Percentiles rank a stretch among this genome's conserved stretches.
These are phyloP conservation scores for Lactarius akahatsu DNA, from an alignment of 768 basidiomycete species.

Conservation along the genomic window DNA sequence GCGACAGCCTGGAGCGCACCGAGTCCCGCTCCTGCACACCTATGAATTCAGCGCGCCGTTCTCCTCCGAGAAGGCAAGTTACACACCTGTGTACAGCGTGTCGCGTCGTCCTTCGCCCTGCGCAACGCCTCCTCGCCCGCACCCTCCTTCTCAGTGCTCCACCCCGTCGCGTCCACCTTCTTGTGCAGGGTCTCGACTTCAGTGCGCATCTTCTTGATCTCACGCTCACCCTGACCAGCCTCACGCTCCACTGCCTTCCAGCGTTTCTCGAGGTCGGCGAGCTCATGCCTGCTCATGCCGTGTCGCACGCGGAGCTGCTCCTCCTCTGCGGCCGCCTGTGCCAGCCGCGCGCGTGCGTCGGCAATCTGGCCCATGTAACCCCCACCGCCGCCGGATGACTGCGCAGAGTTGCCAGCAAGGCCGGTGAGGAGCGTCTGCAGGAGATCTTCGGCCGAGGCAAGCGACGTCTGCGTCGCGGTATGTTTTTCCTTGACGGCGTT, in stretches of 20 bases:
- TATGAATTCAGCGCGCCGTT: conserved; percentile 4
- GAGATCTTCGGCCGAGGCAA: conserved; percentile 83
- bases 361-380: conserved; percentile 92
- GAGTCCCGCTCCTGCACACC: conserved; percentile 59
- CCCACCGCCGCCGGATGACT: conserved; percentile 81
- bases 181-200: conserved; percentile 57
- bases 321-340: conserved; percentile 79
- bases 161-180: conserved; percentile 60
- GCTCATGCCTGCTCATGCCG: conserved; percentile 72
- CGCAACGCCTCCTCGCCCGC: conserved; percentile 51
- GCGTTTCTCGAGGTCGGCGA: conserved; percentile 69
- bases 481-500: conserved; percentile 68
- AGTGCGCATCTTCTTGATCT: conserved; percentile 55
- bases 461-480: conserved; percentile 53
- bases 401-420: conserved; percentile 61
- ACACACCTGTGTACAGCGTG: conserved; percentile 61
- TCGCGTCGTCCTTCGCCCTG: conserved; percentile 53
- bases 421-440: conserved; percentile 94
- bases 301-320: conserved; percentile 79
- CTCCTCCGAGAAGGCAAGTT: background rate
- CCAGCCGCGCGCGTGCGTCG: conserved; percentile 70
- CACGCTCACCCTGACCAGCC: conserved; percentile 70
- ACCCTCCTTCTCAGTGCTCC: conserved; percentile 74
- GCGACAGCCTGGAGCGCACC: conserved; percentile 62
- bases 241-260: conserved; percentile 87